phyloP scores from a whole-genome alignment of 2,329 filamentous ascomycete genomes.

The Cryphonectria japonica region DNA sequence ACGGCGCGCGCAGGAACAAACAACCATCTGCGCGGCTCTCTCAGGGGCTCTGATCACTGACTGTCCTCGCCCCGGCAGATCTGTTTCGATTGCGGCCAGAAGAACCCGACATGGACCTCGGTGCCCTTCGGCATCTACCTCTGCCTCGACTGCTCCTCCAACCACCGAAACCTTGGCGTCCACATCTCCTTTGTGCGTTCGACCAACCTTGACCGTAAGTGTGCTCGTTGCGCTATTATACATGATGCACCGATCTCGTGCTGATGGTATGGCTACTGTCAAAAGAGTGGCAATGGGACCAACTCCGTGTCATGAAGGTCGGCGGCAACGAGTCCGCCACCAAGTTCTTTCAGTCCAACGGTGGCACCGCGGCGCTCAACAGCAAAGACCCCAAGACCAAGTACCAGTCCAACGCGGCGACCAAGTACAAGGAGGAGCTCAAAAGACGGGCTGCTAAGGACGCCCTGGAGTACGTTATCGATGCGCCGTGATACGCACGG shows the following conservation, averaged over 20 bases:
- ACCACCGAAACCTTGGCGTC: constrained; percentile 96
- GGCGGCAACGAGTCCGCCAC: constrained; percentile 97
- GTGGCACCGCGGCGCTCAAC: constrained; percentile 87
- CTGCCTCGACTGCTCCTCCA: constrained; percentile 95
- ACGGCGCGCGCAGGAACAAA: not conserved
- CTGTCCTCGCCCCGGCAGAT: constrained; percentile 57
- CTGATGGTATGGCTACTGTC: constrained; percentile 25
- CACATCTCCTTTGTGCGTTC: constrained; percentile 99
- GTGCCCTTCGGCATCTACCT: constrained; percentile 97
- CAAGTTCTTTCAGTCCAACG: constrained; percentile 97
- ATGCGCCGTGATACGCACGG: constrained; percentile 5
- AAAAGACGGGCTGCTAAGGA: constrained; percentile 84
- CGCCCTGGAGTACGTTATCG: constrained; percentile 72
- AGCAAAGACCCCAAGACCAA: constrained; percentile 98
- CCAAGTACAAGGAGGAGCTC: constrained; percentile 97
- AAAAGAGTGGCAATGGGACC: constrained; percentile 97
- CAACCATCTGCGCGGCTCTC: not conserved
- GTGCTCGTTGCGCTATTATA: constrained; percentile 3
- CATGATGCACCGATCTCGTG: not conserved
- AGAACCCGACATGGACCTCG: constrained; percentile 98
- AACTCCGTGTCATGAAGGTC: constrained; percentile 96
- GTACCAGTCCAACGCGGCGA: constrained; percentile 90
- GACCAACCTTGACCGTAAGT: constrained; percentile 95
- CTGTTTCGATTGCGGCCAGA: constrained; percentile 97
- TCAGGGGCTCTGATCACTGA: constrained; percentile 29